A percentile compares a stretch with the other conserved stretches of the same genome.
These are phyloP conservation scores for Nemophila menziesii DNA, from an alignment of 257 asterid species.

Conservation along the genomic window DNA sequence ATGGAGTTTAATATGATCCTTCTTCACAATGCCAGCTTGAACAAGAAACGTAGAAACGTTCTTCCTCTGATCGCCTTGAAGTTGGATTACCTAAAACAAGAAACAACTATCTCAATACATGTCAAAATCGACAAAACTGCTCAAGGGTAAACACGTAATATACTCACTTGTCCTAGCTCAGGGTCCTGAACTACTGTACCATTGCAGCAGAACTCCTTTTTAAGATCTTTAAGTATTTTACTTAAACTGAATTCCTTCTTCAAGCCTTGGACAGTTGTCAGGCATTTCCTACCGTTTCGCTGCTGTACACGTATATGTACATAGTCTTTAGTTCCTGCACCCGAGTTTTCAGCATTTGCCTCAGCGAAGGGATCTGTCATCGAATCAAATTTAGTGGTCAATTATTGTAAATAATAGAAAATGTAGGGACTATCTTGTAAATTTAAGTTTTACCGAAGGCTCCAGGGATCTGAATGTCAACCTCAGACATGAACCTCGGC, in stretches of 20 bases:
- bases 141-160: background rate
- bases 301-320: constrained; percentile 78
- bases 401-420: background rate
- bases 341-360: constrained; percentile 70
- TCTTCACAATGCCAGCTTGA: constrained; percentile 73
- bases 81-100: constrained; percentile 27
- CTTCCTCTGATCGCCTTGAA: constrained; percentile 40
- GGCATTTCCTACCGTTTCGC: constrained; percentile 75
- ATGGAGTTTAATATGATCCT: constrained; percentile 70
- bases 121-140: background rate
- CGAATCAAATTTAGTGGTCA: background rate
- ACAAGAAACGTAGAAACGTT: constrained; percentile 25
- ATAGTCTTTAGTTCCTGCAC: constrained; percentile 69
- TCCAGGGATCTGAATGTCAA: constrained; percentile 52
- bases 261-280: constrained; percentile 79
- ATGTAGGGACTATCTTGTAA: background rate
- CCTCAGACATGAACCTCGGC: constrained; percentile 74
- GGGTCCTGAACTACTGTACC: constrained; percentile 85
- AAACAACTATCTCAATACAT: background rate
- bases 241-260: constrained; percentile 74
- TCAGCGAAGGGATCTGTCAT: constrained; percentile 72
- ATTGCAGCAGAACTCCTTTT: constrained; percentile 83
- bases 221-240: constrained; percentile 73
- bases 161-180: constrained; percentile 61
- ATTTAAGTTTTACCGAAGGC: constrained; percentile 38